Percentiles rank a stretch among this genome's conserved stretches.
phyloP scores from a whole-genome alignment of 148 eudicot species.

The Camellia lanceoleosa region DNA sequence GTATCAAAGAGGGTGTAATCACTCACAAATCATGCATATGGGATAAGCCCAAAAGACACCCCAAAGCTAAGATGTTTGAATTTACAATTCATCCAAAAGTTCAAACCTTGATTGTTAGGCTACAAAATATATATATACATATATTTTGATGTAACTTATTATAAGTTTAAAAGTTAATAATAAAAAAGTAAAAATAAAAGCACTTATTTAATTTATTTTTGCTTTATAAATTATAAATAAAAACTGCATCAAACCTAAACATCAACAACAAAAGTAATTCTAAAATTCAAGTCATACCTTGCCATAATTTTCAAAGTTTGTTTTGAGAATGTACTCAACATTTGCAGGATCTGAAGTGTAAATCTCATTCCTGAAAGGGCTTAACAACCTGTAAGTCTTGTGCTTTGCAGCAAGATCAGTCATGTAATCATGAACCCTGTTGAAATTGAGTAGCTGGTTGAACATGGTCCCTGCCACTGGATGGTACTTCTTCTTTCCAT shows the following conservation, averaged over 20 bases:
- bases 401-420: slow-evolving; percentile 51
- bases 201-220: too few relatives aligned
- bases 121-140: too few relatives aligned
- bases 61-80: too few relatives aligned
- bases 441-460: slow-evolving; percentile 49
- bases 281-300: slow-evolving; percentile 34
- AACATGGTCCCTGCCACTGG: slow-evolving; percentile 53
- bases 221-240: not conserved
- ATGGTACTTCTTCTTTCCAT: slow-evolving; percentile 39
- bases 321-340: slow-evolving; percentile 63
- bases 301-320: slow-evolving; percentile 58
- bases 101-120: too few relatives aligned
- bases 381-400: slow-evolving; percentile 53
- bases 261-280: not conserved
- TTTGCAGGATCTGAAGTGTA: slow-evolving; percentile 68
- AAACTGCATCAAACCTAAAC: not conserved
- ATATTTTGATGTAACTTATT: too few relatives aligned
- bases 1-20: too few relatives aligned
- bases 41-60: too few relatives aligned
- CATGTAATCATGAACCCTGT: slow-evolving; percentile 55
- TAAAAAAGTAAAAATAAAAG: too few relatives aligned
- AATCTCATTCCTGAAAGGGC: slow-evolving; percentile 52
- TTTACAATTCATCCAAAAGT: too few relatives aligned
- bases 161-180: too few relatives aligned
- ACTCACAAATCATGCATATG: too few relatives aligned